These are phyloP conservation scores for Asterella californica DNA, from an alignment of 225 moss, liverwort and hornwort species.

Conservation along the genomic window DNA sequence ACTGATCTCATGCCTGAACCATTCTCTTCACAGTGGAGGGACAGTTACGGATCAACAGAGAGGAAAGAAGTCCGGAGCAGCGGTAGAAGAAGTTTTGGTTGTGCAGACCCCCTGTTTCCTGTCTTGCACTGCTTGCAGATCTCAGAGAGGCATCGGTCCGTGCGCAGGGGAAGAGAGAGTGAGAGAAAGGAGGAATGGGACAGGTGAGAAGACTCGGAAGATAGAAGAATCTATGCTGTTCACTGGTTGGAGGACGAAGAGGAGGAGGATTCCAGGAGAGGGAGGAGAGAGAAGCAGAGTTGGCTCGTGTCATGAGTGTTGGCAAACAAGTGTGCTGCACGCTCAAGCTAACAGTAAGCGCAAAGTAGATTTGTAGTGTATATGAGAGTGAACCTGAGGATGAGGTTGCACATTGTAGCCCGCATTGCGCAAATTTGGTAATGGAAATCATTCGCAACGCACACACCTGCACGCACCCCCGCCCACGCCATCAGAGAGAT, in stretches of 20 bases:
- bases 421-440: not conserved
- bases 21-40: not conserved
- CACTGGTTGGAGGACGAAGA: not conserved
- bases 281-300: not conserved
- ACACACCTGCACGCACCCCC: not conserved
- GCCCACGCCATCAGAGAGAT: not conserved
- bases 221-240: not conserved
- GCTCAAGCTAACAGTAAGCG: not conserved
- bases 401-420: not conserved
- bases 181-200: not conserved
- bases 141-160: not conserved
- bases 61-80: not conserved
- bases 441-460: not conserved
- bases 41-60: not conserved
- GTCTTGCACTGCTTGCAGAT: not conserved
- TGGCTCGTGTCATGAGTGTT: not conserved
- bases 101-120: not conserved
- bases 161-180: not conserved
- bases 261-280: not conserved
- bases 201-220: not conserved
- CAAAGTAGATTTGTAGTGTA: not conserved
- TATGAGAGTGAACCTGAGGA: not conserved
- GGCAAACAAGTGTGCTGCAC: not conserved
- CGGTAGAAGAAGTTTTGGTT: not conserved
- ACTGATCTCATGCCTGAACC: not conserved